These are phyloP conservation scores for Phaseolus lunatus DNA, from an alignment of 306 rosid genomes.

Conservation along the genomic window DNA sequence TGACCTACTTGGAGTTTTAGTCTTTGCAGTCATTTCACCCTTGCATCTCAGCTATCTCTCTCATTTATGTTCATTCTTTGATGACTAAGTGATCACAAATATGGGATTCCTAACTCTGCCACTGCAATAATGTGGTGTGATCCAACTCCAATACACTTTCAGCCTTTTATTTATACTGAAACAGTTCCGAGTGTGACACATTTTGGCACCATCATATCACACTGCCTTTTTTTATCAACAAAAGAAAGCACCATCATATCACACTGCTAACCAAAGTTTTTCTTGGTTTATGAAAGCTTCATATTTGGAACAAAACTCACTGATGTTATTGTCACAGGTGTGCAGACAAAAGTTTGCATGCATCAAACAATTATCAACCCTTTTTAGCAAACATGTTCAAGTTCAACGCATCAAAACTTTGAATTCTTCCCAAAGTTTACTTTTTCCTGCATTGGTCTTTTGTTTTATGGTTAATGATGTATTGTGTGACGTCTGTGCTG, in stretches of 20 bases:
- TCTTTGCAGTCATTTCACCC: conserved; percentile 74
- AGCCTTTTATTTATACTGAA: background rate
- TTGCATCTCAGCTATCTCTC: conserved; percentile 73
- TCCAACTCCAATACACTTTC: background rate
- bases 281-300: too few relatives aligned
- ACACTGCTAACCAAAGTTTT: background rate
- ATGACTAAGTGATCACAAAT: too few relatives aligned
- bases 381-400: conserved; percentile 50
- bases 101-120: too few relatives aligned
- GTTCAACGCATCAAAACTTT: conserved; percentile 32
- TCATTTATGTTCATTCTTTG: too few relatives aligned
- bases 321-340: conserved; percentile 75
- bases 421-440: conserved; percentile 17
- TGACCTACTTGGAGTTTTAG: conserved; percentile 86
- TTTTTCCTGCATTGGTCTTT: too few relatives aligned
- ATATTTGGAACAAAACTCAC: conserved; percentile 86
- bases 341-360: conserved; percentile 2
- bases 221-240: too few relatives aligned
- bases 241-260: too few relatives aligned
- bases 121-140: too few relatives aligned
- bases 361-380: conserved; percentile 2
- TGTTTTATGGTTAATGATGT: too few relatives aligned
- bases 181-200: conserved; percentile 3
- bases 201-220: background rate
- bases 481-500: too few relatives aligned